phyloP scores from a whole-genome alignment of 2,329 filamentous ascomycete species.

The Penicillium corylophilum region DNA sequence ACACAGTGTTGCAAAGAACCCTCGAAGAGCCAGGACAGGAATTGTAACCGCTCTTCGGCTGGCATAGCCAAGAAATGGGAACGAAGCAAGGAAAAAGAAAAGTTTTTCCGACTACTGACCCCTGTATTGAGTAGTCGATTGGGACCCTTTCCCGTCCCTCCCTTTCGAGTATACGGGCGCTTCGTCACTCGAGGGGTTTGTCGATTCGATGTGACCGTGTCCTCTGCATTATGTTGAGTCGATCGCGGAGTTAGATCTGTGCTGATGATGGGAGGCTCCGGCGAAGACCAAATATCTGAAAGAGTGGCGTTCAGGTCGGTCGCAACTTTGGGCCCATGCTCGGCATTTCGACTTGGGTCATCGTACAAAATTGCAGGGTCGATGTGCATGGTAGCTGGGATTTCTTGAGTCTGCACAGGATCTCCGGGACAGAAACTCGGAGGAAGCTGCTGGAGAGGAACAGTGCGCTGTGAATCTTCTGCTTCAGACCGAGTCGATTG shows the following conservation, averaged over 20 bases:
- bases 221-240: background rate
- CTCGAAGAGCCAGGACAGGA: constrained; percentile 13
- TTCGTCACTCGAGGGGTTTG: background rate
- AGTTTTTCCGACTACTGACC: background rate
- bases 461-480: background rate
- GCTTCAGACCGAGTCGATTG: no score
- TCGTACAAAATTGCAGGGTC: constrained; percentile 2
- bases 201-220: background rate
- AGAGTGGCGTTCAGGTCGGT: background rate
- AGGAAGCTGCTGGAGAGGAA: background rate
- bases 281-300: background rate
- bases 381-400: background rate
- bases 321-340: background rate
- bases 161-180: background rate
- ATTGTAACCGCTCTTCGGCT: constrained; percentile 4
- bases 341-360: background rate
- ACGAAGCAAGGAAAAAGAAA: constrained; percentile 1
- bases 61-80: constrained; percentile 1
- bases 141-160: background rate
- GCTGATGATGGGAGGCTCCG: background rate
- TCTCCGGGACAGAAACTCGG: background rate
- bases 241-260: background rate
- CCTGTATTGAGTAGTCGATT: background rate
- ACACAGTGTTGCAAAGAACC: constrained; percentile 2
- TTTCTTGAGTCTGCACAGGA: background rate